These are phyloP conservation scores for Coniochaeta pulveracea DNA, from an alignment of 2,329 filamentous ascomycete genomes.

Conservation along the genomic window DNA sequence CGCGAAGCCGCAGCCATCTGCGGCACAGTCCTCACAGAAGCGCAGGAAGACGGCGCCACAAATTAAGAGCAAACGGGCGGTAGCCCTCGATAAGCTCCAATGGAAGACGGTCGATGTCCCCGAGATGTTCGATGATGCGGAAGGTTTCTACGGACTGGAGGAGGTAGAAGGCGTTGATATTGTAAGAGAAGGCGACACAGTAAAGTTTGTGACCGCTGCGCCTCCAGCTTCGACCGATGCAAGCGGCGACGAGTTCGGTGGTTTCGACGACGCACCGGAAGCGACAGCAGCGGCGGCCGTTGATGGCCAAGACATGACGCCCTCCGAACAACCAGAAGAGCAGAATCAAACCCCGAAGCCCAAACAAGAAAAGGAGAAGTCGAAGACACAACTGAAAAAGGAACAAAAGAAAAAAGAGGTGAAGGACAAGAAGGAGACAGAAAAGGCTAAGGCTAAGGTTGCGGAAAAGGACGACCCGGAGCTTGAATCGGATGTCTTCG, in stretches of 20 bases:
- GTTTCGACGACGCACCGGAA: slow-evolving; percentile 14
- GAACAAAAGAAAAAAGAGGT: slow-evolving; percentile 16
- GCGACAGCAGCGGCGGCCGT: no score
- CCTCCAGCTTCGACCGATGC: neutral
- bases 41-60: slow-evolving; percentile 13
- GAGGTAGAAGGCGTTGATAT: slow-evolving; percentile 87
- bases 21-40: slow-evolving; percentile 10
- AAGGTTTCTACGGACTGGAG: slow-evolving; percentile 85
- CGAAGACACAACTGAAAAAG: slow-evolving; percentile 12
- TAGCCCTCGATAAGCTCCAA: slow-evolving; percentile 35
- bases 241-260: neutral
- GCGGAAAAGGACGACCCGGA: slow-evolving; percentile 24
- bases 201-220: slow-evolving; percentile 39
- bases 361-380: slow-evolving; percentile 16
- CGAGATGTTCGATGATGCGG: slow-evolving; percentile 75
- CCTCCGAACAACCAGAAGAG: slow-evolving; percentile 9
- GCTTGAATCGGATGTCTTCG: slow-evolving; percentile 38
- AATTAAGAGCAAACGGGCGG: slow-evolving; percentile 25
- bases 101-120: slow-evolving; percentile 56
- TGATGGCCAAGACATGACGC: no score
- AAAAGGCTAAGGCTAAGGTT: slow-evolving; percentile 17
- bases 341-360: slow-evolving; percentile 17
- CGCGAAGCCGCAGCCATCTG: slow-evolving; percentile 6
- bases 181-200: slow-evolving; percentile 49
- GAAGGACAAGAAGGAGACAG: slow-evolving; percentile 20